Evolutionary conservation across 768 basidiomycete species (phyloP), one percentile per base, ranked within the genome.

Genomic region (Leccinum olivaceopallidum): DNA sequence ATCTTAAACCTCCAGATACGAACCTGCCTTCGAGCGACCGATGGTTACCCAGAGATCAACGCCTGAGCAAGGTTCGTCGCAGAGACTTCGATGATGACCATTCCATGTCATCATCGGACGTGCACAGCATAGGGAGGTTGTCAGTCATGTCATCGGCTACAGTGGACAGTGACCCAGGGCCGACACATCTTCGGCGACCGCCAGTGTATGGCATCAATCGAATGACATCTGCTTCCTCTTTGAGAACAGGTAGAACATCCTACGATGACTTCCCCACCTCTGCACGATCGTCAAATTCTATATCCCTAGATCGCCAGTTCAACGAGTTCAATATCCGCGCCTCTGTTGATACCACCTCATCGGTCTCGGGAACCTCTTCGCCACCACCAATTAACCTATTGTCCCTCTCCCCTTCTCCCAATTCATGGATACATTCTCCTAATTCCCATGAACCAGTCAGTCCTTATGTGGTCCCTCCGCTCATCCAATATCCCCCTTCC

Each of bases 71-170:
- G 79, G 89, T 85, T 62, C 84, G 93, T 63, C 83, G 90, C 70
- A 79, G 90, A 70, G 91, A 94, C 67, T 89, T 83, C 65, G 94
- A 95, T 75, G 94, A 94, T 69, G 93, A 94, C 68, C 92, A 90
- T 69, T 95, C 94, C 32, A 90, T 93, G 84, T 93, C 92, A 57
- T 92, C 90, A 30, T 92, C 90, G 52, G 94, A 94, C 65, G 79
- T 94, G 32, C 89, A 89, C 65, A 90, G 86, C 70, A 78, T 85
- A 56, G 83, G 87, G 47, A 85, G 85, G 58, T 83, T 89, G 79
- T 93, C 91, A 6, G 83, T 85, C 36, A 85, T 90, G 67, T 94
- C 92, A 20, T 90, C 90, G 68, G 84, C 87, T 26, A 90, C 92
- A 5, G 89, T 91, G 56, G 91, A 93, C 70, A 92, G 90, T 65